Percentiles rank a stretch among this genome's conserved stretches.
Evolutionary conservation across 345 rosid species (phyloP).

Genomic region (Chamaenerion angustifolium): DNA sequence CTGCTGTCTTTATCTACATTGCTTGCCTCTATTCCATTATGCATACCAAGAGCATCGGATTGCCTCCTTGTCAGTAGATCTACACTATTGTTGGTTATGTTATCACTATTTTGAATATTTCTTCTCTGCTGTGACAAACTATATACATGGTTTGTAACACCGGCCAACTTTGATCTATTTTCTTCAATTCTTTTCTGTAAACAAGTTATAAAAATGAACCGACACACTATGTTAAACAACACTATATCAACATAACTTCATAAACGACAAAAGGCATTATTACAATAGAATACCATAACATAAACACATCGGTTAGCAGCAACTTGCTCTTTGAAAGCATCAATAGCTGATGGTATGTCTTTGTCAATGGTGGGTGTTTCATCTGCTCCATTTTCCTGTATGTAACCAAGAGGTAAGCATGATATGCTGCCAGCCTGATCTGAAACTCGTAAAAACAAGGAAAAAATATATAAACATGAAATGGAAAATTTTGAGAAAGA

Average conservation of each 20-base stretch:
- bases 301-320: slow-evolving; percentile 44
- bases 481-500: too few species aligned
- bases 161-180: slow-evolving; percentile 47
- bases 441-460: background rate
- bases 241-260: background rate
- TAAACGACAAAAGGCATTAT: background rate
- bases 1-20: slow-evolving; percentile 42
- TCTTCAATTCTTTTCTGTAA: slow-evolving; percentile 70
- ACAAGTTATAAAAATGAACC: slow-evolving; percentile 2
- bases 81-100: slow-evolving; percentile 14
- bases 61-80: slow-evolving; percentile 74
- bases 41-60: slow-evolving; percentile 50
- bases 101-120: slow-evolving; percentile 18
- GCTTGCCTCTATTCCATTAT: slow-evolving; percentile 35
- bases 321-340: slow-evolving; percentile 52
- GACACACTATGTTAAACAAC: background rate
- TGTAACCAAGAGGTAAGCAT: background rate
- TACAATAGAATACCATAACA: slow-evolving; percentile 35
- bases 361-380: slow-evolving; percentile 18
- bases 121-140: slow-evolving; percentile 45
- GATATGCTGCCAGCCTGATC: background rate
- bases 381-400: slow-evolving; percentile 16
- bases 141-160: slow-evolving; percentile 36
- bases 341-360: slow-evolving; percentile 47
- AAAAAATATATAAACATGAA: background rate